Evolutionary conservation across 345 rosid species (phyloP), one percentile per base, ranked within the genome.

Genomic region (Linum tenue): DNA sequence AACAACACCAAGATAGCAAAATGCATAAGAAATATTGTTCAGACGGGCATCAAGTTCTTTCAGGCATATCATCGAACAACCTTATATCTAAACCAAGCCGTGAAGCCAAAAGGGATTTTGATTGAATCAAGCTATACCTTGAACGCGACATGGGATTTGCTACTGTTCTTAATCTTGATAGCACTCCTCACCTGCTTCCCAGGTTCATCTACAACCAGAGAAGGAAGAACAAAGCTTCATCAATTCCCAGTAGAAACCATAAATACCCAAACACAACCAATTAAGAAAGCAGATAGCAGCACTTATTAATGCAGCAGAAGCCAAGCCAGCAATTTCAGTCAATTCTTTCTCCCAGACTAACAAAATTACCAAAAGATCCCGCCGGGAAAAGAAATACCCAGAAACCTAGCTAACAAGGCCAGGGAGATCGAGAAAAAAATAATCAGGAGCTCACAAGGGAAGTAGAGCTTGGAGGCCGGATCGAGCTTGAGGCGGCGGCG

Each of bases 141-240:
- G 76, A 95, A 95, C 2, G 97, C 99, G 55, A 84, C 91, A 73
- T 83, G 74, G 4, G 99, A 95, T 74, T 91, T 89, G 94, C 96
- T 91, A 0, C 83, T 85, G 73, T 95, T 95, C 75, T 95, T 95
- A 43, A 95, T 89, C 83, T 78, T 91, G 72, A 95, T 82, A 36
- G 98, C 99, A 31, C 97, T 95, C 70, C 96, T 85, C 9, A 81
- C 97, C 74, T 95, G 99, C 86, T 95, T 95, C 68, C 96, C 99
- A 69, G 98, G 89, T 82, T 95, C 99, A 79, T 91, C 99, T 95
- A 39, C 11, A 63, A 15, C 31, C 31, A 22, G 31, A 56, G 17
- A 7, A 41, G 3, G 9, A 59, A 59, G 9, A 2, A 59, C 16
- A 64, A 11, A 73, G 62, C 43, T 22, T 22, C 31, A 22, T 22